Evolutionary conservation across 352 stramenopile species (phyloP).

Genomic region (Peronospora belbahrii): DNA sequence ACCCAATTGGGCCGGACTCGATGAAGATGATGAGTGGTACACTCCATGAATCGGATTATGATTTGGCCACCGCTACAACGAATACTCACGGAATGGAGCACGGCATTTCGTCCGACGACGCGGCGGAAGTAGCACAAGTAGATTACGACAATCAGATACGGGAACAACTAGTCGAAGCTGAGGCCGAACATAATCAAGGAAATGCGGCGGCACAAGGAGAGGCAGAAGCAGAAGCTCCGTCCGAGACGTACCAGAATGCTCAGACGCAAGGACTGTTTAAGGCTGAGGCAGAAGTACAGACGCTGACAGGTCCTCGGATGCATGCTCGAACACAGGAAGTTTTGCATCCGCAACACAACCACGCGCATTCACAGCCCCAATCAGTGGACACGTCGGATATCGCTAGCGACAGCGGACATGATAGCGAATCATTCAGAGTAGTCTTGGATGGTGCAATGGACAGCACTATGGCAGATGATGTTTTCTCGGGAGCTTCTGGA

Average conservation of each 20-base stretch:
- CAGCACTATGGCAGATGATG: constrained; percentile 34
- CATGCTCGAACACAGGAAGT: constrained; percentile 25
- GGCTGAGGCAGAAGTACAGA: constrained; percentile 20
- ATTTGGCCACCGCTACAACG: constrained; percentile 17
- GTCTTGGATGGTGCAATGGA: constrained; percentile 45
- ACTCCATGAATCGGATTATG: constrained; percentile 57
- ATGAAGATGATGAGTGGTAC: constrained; percentile 41
- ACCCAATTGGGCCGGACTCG: constrained; percentile 58
- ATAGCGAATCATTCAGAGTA: constrained; percentile 33
- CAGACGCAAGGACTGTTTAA: constrained; percentile 21
- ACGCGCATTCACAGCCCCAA: constrained; percentile 20
- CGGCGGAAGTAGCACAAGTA: constrained; percentile 4
- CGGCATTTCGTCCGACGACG: constrained; percentile 8
- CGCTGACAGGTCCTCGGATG: constrained; percentile 9
- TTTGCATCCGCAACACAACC: constrained; percentile 21
- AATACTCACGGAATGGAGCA: constrained; percentile 16
- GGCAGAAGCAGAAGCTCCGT: constrained; percentile 32
- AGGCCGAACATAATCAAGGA: too few species aligned
- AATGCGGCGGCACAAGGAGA: constrained; percentile 27
- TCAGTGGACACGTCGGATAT: constrained; percentile 33
- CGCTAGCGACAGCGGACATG: constrained; percentile 33
- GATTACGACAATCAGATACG: constrained; percentile 24
- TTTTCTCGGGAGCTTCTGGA: constrained; percentile 27
- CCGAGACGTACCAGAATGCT: constrained; percentile 29
- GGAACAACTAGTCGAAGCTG: constrained; percentile 26